Evolutionary conservation across 306 rosid genomes (phyloP), one percentile per base, ranked within the genome.

Genomic region (Malus sieversii): DNA sequence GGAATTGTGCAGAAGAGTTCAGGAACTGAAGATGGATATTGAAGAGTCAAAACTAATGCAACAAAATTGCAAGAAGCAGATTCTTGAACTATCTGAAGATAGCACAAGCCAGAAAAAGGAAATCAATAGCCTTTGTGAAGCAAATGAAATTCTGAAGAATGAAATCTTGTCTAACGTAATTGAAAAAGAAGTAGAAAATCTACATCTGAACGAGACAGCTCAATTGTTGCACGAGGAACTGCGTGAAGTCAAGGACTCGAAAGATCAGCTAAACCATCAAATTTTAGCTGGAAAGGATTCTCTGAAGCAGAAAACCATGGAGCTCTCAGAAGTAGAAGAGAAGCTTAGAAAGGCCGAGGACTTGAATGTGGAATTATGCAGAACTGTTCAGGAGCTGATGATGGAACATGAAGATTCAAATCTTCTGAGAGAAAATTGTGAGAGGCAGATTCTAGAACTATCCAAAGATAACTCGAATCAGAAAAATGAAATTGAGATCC

Each of bases 11-110:
- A 81, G 74, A 77, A 77, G 80, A 32, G 75, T 95, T 76, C 89
- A 87, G 79, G 87, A 89, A 61, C 79, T 92, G 83, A 87, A 90
- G 86, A 77, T 70, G 78, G 97, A 90, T 84, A 69, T 79, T 64
- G 82, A 80, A 52, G 91, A 84, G 63, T 84, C 87, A 64, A 83
- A 46, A 20, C 25, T 76, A 46, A 71, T 72, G 57, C 81, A 84
- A 67, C 90, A 83, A 77, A 75, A 65, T 81, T 84, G 88, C 14
- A 87, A 86, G 68, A 87, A 46, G 63, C 88, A 85, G 83, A 84
- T 92, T 80, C 85, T 83, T 79, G 88, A 89, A 82, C 88, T 89
- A 57, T 86, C 85, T 19, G 87, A 87, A 79, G 85, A 85, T 64
- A 70, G 89, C 76, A 30, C 44, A 77, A 80, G 73, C 78, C 97